These are phyloP conservation scores for Pleomassaria siparia DNA, from an alignment of 2,329 filamentous ascomycete species.

Conservation along the genomic window DNA sequence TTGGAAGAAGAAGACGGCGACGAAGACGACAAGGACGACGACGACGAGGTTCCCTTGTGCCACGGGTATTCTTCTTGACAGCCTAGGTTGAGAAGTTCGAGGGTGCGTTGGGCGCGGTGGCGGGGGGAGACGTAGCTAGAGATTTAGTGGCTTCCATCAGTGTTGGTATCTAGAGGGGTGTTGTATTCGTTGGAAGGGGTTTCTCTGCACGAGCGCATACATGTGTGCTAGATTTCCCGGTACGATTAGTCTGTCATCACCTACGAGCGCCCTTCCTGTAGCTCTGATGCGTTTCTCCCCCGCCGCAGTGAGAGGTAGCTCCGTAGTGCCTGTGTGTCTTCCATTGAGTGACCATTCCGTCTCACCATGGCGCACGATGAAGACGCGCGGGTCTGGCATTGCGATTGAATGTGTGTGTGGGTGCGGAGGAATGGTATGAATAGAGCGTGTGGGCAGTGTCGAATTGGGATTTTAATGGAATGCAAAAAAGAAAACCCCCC, in stretches of 20 bases:
- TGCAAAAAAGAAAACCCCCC: too few relatives aligned
- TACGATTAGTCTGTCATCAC: conserved; percentile 80
- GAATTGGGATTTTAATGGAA: too few relatives aligned
- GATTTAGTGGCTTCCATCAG: background rate
- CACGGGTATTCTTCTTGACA: conserved; percentile 72
- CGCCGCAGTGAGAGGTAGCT: conserved; percentile 80
- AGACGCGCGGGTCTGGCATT: conserved; percentile 52
- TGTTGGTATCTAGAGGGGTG: background rate
- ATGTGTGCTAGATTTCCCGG: conserved; percentile 80
- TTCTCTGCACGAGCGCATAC: conserved; percentile 55
- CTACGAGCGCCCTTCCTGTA: conserved; percentile 82
- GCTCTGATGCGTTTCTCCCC: conserved; percentile 59
- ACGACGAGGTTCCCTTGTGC: conserved; percentile 40
- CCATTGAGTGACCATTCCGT: conserved; percentile 93
- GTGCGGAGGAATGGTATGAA: background rate
- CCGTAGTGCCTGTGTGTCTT: conserved; percentile 74
- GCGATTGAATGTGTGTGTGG: conserved; percentile 2
- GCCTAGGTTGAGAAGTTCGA: conserved; percentile 80
- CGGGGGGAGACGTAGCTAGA: conserved; percentile 80
- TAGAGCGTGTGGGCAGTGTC: too few relatives aligned
- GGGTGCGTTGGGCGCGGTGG: conserved; percentile 80
- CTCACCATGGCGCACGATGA: conserved; percentile 77
- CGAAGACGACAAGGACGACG: too few relatives aligned
- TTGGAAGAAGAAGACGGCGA: background rate
- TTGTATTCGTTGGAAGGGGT: background rate